A percentile compares a stretch with the other conserved stretches of the same genome.
These are phyloP conservation scores for Scedosporium aurantiacum DNA, from an alignment of 2,329 filamentous ascomycete species.

Conservation along the genomic window DNA sequence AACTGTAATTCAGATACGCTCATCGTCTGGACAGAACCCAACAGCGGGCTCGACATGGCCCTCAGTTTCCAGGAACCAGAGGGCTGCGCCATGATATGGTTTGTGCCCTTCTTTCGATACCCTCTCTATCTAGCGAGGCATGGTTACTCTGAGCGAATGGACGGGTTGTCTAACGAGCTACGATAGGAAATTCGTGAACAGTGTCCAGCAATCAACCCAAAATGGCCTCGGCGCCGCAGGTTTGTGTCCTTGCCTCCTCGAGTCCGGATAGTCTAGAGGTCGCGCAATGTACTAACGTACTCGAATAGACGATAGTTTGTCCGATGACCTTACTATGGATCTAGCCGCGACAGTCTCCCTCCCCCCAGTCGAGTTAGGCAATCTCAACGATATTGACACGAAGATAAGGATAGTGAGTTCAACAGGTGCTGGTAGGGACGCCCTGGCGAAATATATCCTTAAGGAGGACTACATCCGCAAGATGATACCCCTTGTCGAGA, in stretches of 20 bases:
- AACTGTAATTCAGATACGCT: conserved; percentile 61
- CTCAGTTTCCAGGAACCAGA: conserved; percentile 96
- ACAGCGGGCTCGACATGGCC: conserved; percentile 85
- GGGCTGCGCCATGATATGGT: conserved; percentile 89
- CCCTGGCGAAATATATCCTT: conserved; percentile 77
- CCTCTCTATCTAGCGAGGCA: not conserved
- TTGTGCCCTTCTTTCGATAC: conserved; percentile 15
- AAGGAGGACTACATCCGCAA: conserved; percentile 78
- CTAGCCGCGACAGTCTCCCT: conserved; percentile 59
- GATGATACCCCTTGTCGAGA: conserved; percentile 72
- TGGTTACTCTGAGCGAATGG: not conserved
- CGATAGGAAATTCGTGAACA: conserved; percentile 78
- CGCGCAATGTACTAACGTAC: not conserved
- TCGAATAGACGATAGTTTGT: conserved; percentile 64
- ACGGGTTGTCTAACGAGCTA: not conserved
- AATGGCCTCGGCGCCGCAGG: conserved; percentile 45
- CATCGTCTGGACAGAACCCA: conserved; percentile 91
- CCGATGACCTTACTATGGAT: conserved; percentile 75
- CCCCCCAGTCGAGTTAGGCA: conserved; percentile 68
- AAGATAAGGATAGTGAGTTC: conserved; percentile 70
- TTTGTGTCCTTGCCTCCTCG: conserved; percentile 23
- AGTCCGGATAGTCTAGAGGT: not conserved
- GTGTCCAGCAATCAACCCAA: conserved; percentile 65
- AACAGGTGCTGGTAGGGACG: conserved; percentile 67
- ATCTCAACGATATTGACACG: conserved; percentile 73